Conservation (phyloP, 495 filamentous ascomycete genomes). For the Rhypophila decipiens region DNA sequence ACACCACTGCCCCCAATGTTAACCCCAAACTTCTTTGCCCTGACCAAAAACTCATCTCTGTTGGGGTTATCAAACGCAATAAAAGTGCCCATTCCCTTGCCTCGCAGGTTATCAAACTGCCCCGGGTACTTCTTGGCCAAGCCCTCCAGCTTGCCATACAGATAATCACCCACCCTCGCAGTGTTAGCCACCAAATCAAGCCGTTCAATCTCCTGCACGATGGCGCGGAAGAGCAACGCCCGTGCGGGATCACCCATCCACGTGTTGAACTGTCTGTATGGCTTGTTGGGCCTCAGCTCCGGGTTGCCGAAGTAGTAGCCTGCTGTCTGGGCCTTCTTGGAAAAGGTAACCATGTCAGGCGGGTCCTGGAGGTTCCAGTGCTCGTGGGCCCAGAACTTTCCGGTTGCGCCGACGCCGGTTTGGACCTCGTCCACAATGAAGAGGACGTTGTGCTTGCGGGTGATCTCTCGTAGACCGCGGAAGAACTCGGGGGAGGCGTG, state of each 20-base stretch:
- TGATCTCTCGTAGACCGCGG: slow-evolving; percentile 76
- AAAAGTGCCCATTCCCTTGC: slow-evolving; percentile 93
- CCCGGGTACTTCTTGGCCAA: slow-evolving; percentile 71
- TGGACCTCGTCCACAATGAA: slow-evolving; percentile 99
- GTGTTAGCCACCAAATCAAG: slow-evolving; percentile 77
- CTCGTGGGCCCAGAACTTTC: slow-evolving; percentile 98
- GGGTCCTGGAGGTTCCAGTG: slow-evolving; percentile 84
- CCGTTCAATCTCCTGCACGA: slow-evolving; percentile 82
- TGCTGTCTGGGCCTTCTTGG: slow-evolving; percentile 97
- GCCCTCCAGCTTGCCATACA: slow-evolving; percentile 63
- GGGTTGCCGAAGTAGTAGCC: slow-evolving; percentile 94
- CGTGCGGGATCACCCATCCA: slow-evolving; percentile 98
- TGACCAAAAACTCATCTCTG: slow-evolving; percentile 76
- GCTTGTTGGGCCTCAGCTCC: slow-evolving; percentile 88
- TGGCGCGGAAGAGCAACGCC: slow-evolving; percentile 85
- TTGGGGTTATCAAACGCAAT: slow-evolving; percentile 90
- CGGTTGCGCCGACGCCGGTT: slow-evolving; percentile 91
- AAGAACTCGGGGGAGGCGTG: slow-evolving; percentile 94
- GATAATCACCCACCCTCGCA: slow-evolving; percentile 73
- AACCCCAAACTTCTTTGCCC: slow-evolving; percentile 75
- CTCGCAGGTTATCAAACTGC: slow-evolving; percentile 83
- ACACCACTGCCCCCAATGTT: slow-evolving; percentile 90
- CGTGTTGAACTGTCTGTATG: slow-evolving; percentile 99
- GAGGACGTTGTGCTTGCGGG: slow-evolving; percentile 77
- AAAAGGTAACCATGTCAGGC: slow-evolving; percentile 98